phyloP scores from a whole-genome alignment of 2,329 filamentous ascomycete genomes.

The Xylariaceae sp. region DNA sequence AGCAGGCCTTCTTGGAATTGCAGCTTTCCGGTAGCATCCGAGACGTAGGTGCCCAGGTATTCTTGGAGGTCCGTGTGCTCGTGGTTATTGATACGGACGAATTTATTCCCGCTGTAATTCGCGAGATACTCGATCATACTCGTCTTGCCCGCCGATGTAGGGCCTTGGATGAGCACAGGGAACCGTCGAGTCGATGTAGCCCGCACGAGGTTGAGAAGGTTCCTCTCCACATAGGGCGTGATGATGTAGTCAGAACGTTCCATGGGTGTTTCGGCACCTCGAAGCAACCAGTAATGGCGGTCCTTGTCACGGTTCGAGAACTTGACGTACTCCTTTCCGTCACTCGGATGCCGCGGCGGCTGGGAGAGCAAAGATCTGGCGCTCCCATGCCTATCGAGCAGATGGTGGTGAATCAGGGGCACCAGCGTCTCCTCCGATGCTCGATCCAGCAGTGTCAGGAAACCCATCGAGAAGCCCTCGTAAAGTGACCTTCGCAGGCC shows the following conservation, averaged over 20 bases:
- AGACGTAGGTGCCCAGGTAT: slow-evolving; percentile 92
- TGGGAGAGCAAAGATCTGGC: slow-evolving; percentile 69
- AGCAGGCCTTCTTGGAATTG: slow-evolving; percentile 90
- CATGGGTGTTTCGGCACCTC: slow-evolving; percentile 61
- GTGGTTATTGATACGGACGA: slow-evolving; percentile 98
- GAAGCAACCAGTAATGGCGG: slow-evolving; percentile 83
- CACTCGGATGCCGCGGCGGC: slow-evolving; percentile 68
- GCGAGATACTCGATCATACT: slow-evolving; percentile 99
- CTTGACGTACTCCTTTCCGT: slow-evolving; percentile 72
- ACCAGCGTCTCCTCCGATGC: slow-evolving; percentile 74
- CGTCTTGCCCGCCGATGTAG: slow-evolving; percentile 95
- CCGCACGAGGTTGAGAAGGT: slow-evolving; percentile 88
- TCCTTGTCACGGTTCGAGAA: slow-evolving; percentile 62
- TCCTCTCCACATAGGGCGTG: slow-evolving; percentile 89
- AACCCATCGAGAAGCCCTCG: slow-evolving; percentile 98
- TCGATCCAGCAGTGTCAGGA: slow-evolving; percentile 79
- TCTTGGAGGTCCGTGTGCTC: slow-evolving; percentile 98
- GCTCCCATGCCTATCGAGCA: slow-evolving; percentile 67
- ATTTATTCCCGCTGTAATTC: slow-evolving; percentile 94
- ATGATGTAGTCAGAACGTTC: slow-evolving; percentile 90
- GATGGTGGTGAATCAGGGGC: slow-evolving; percentile 73
- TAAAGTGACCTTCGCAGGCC: slow-evolving; percentile 80
- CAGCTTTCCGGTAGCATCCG: slow-evolving; percentile 75
- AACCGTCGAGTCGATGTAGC: slow-evolving; percentile 89
- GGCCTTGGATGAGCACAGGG: slow-evolving; percentile 91